Percentiles rank a stretch among this genome's conserved stretches.
Evolutionary conservation across 371 early-diverging fungal species (phyloP).

Genomic region (Nematocida homosporus): DNA sequence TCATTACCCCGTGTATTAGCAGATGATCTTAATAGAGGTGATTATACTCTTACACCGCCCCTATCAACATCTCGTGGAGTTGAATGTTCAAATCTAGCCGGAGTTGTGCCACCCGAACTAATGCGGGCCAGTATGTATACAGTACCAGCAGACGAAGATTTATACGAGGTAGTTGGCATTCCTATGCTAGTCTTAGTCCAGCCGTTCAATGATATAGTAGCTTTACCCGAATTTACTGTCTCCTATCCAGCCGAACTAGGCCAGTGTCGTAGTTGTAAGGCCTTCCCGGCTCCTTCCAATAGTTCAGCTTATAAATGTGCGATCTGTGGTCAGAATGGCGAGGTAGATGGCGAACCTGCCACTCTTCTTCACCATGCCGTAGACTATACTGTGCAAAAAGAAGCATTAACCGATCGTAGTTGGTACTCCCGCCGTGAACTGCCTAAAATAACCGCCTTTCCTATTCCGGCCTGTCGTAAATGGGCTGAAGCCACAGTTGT

Average conservation of each 20-base stretch:
- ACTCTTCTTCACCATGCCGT: slow-evolving; percentile 39
- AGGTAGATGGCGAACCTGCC: slow-evolving; percentile 19
- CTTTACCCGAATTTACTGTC: slow-evolving; percentile 37
- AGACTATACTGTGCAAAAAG: slow-evolving; percentile 55
- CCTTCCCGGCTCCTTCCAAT: slow-evolving; percentile 49
- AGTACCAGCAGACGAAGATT: slow-evolving; percentile 58
- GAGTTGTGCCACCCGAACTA: slow-evolving; percentile 1
- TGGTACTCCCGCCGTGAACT: slow-evolving; percentile 35
- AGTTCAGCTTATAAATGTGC: slow-evolving; percentile 58
- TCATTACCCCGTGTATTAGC: slow-evolving; percentile 20
- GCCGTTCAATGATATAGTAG: slow-evolving; percentile 59
- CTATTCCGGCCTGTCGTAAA: slow-evolving; percentile 42
- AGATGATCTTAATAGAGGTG: no score
- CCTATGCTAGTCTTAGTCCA: slow-evolving; percentile 61
- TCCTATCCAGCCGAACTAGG: not conserved
- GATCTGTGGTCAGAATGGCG: slow-evolving; percentile 60
- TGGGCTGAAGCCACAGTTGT: slow-evolving; percentile 47
- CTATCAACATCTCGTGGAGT: slow-evolving; percentile 6
- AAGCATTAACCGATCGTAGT: slow-evolving; percentile 14
- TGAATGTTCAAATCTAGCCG: slow-evolving; percentile 3
- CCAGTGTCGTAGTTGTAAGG: slow-evolving; percentile 61
- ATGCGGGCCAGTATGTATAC: slow-evolving; percentile 64
- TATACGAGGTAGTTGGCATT: slow-evolving; percentile 57
- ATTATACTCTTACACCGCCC: slow-evolving; percentile 9
- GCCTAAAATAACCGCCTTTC: slow-evolving; percentile 1